Evolutionary conservation across 2,329 filamentous ascomycete species (phyloP), one percentile per base, ranked within the genome.

Genomic region (Purpureocillium lavendulum): DNA sequence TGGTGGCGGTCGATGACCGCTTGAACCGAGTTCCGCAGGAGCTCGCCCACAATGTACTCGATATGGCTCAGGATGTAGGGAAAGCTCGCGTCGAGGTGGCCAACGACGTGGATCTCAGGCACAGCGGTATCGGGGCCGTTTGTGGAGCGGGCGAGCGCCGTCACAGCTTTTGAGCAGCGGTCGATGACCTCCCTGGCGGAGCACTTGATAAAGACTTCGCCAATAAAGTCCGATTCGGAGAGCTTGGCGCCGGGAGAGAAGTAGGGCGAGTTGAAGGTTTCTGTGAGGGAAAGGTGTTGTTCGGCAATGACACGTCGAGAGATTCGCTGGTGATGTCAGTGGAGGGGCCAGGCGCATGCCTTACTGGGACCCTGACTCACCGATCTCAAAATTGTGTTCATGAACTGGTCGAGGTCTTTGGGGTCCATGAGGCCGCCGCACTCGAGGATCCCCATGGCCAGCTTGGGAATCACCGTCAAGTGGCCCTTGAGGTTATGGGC

Each of bases 251-350:
- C 79, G 1, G 87, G 85, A 41, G 88, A 90, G 67, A 95, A 89
- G 78, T 86, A 89, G 2, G 86, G 83, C 0, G 86, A 85, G 59
- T 92, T 83, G 67, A 89, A 97, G 2, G 89, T 96, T 50, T 97
- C 89, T 4, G 89, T 95, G 14, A 98, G 74, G 9, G 92, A 88
- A 30, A 98, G 78, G 57, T 98, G 92, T 55, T 98, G 92, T 62
- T 98, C 92, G 28, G 92, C 92, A 56, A 98, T 98, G 49, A 97
- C 92, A 45, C 94, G 80, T 43, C 92, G 82, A 33, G 89, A 96
- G 50, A 98, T 98, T 43, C 92, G 79, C 85, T 92, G 49, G 16
- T 17, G 31, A 30, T 30, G 29, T 30, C 29, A 30, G 29, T 30
- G 29, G 7, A 30, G 7, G 29, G n/a, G 7, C 7, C n/a, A 14